Evolutionary conservation across 208 protist genomes (phyloP).

Genomic region (Angomonas deanei): DNA sequence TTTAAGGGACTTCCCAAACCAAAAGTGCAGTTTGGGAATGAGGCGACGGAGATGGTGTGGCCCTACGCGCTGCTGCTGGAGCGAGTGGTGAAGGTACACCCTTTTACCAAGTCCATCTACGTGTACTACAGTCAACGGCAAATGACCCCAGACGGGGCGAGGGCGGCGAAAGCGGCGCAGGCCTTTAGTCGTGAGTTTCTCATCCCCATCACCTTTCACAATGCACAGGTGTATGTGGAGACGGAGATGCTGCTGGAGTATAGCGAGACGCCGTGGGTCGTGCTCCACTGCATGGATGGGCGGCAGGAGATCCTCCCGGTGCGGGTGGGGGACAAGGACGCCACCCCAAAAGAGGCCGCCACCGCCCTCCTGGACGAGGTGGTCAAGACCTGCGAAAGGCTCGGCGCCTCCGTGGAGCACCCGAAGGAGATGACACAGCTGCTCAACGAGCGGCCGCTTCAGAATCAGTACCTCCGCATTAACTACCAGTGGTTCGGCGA

Average conservation of each 20-base stretch:
- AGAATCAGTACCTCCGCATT: constrained; percentile 86
- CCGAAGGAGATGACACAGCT: constrained; percentile 57
- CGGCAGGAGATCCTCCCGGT: constrained; percentile 49
- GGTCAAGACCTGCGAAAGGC: constrained; percentile 37
- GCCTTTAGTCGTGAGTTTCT: constrained; percentile 75
- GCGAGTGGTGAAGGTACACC: constrained; percentile 81
- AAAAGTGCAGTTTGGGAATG: constrained; percentile 85
- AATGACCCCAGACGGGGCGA: constrained; percentile 33
- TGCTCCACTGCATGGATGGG: constrained; percentile 82
- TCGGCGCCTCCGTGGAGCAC: constrained; percentile 57
- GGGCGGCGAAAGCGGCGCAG: constrained; percentile 41
- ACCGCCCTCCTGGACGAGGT: constrained; percentile 49
- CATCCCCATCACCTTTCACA: constrained; percentile 89
- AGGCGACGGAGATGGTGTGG: constrained; percentile 86
- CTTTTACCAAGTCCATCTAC: constrained; percentile 91
- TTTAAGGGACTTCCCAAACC: constrained; percentile 88
- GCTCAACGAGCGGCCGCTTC: constrained; percentile 77
- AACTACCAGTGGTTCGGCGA: constrained; percentile 92
- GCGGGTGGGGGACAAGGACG: constrained; percentile 12
- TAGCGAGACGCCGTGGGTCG: constrained; percentile 85
- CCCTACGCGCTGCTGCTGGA: constrained; percentile 84
- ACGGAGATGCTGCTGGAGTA: constrained; percentile 90
- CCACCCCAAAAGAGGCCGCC: constrained; percentile 20
- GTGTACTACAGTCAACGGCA: constrained; percentile 84
- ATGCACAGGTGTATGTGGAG: constrained; percentile 89